Evolutionary conservation across 1,284 basidiomycete genomes (phyloP), one percentile per base, ranked within the genome.

Genomic region (Albatrellus sp.): DNA sequence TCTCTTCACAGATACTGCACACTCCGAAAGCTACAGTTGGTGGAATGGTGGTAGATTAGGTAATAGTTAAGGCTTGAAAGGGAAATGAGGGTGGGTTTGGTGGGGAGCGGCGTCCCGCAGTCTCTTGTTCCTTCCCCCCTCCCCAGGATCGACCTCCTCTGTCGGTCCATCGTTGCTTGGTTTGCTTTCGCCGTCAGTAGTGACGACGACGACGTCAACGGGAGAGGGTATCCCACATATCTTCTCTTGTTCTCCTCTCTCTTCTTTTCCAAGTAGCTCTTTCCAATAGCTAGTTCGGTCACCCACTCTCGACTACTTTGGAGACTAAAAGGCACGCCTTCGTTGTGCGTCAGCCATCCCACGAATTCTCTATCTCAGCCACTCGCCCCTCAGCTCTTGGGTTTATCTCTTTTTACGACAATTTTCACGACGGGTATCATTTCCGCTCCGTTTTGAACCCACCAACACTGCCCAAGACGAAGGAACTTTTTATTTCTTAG

Each of bases 241-340:
- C 60, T 58, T 64, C 59, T 48, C 45, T 50, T 40, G 52, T 54
- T 47, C 57, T 47, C 55, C 57, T 54, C 55, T 57, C 57, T 58
- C 58, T 47, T 49, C 57, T 56, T 58, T 56, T 37, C 47, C 49
- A 34, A 44, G 39, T 42, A 35, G 34, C 16, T 35, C 34, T 29
- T 41, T 32, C 42, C 30, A 31, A 34, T 38, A 36, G 40, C 36
- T 42, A 41, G 44, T 42, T 39, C 45, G 37, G n/a, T 41, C 29
- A 38, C 31, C 28, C 40, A 29, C 4, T 28, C 43, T 4, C 43
- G 50, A 13, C 37, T 13, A 38, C 37, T 17, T 24, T 24, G 24
- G 48, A 50, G 52, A 42, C 56, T 59, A 86, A 86, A 86, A 85
- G 82, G 84, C 83, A 87, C 83, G 83, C 84, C 83, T 87, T 87